Evolutionary conservation across 257 asterid species (phyloP), one percentile per base, ranked within the genome.

Genomic region (Cinchona pubescens): DNA sequence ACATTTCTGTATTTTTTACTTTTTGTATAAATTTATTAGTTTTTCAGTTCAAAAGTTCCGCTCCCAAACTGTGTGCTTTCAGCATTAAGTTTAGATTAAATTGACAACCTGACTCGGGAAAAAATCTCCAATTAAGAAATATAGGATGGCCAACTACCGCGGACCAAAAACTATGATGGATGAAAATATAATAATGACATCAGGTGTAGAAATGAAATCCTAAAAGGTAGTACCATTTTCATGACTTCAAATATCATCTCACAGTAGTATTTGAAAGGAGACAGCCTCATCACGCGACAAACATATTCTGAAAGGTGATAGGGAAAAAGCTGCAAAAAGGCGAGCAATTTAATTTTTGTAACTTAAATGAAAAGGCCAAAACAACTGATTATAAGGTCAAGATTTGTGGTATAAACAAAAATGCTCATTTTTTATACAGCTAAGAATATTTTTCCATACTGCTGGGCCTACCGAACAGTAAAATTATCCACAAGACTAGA

Each of bases 181-280:
- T n/a, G n/a, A n/a, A n/a, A n/a, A 34, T 51, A 49, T 29, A 15
- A 29, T 19, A 38, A 23, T 7, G 15, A 51, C 4, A 25, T 21
- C 11, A 42, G 58, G 27, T 2, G 58, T 15, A 65, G 55, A 45
- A 48, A 35, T 2, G 67, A 55, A 23, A 80, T 13, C 38, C 27
- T 76, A 74, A 59, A 64, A 67, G 71, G 72, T 25, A 76, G 43
- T 95, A 95, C 99, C 99, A 82, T 90, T 92, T 80, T 95, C 99
- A 95, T 92, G 81, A 95, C 99, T 87, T 95, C 99, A 61, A 95
- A 95, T 76, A 95, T 81, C 88, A 91, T 95, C 71, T 95, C 98
- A 35, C 99, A 95, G 84, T 95, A 95, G 88, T 95, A 95, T 86
- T 91, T 91, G 92, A 95, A 95, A 76, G 99, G 98, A 49, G 99